phyloP scores from a whole-genome alignment of 768 basidiomycete species.

The Psilocybe tampanensis region DNA sequence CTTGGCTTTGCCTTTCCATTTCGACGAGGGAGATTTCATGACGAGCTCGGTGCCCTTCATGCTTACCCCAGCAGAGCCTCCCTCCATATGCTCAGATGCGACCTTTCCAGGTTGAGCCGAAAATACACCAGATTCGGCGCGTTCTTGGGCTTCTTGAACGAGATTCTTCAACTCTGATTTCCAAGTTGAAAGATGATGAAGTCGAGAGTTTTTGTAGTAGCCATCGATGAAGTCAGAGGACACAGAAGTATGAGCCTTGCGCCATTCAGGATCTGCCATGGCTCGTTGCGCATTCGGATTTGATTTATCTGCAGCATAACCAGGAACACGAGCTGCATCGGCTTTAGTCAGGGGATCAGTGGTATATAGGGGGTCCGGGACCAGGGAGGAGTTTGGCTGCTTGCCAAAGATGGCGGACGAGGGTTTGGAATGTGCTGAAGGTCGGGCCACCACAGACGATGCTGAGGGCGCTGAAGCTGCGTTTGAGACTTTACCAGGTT shows the following conservation, averaged over 20 bases:
- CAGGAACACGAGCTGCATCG: slow-evolving; percentile 51
- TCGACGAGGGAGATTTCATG: slow-evolving; percentile 49
- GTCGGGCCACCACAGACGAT: neutral
- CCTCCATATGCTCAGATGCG: slow-evolving; percentile 22
- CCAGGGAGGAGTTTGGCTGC: slow-evolving; percentile 13
- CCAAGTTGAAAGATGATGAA: slow-evolving; percentile 93
- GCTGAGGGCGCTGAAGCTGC: neutral
- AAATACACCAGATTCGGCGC: slow-evolving; percentile 45
- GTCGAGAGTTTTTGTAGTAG: slow-evolving; percentile 81
- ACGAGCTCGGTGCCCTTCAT: slow-evolving; percentile 56
- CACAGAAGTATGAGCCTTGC: slow-evolving; percentile 82
- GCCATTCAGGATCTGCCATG: slow-evolving; percentile 87
- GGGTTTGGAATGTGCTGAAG: neutral
- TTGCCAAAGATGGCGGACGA: slow-evolving; percentile 1
- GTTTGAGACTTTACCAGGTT: neutral
- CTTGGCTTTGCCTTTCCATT: slow-evolving; percentile 61
- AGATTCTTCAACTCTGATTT: slow-evolving; percentile 86
- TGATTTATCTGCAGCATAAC: slow-evolving; percentile 68
- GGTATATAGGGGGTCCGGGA: slow-evolving; percentile 29
- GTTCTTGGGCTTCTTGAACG: slow-evolving; percentile 78
- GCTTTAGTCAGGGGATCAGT: slow-evolving; percentile 45
- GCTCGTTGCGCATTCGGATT: slow-evolving; percentile 76
- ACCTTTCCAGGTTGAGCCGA: slow-evolving; percentile 34
- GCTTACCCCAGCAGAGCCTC: slow-evolving; percentile 33
- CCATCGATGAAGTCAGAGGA: slow-evolving; percentile 87